phyloP scores from a whole-genome alignment of 129 eudicot species.

The Tanacetum coccineum region DNA sequence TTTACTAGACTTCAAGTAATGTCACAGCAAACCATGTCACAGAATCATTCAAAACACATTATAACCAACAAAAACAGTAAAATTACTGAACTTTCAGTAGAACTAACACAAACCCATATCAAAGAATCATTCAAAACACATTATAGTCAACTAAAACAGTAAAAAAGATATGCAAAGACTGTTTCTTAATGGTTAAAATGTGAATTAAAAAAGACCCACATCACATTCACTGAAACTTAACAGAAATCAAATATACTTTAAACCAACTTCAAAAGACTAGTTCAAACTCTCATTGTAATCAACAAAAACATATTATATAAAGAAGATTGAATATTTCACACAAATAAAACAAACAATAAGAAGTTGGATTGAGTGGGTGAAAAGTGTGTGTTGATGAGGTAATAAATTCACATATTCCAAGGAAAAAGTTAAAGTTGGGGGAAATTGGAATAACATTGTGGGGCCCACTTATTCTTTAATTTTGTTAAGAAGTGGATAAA shows the following conservation, averaged over 20 bases:
- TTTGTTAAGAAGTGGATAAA: constrained; percentile 22
- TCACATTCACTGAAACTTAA: too few relatives aligned
- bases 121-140: constrained; percentile 21
- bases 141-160: constrained; percentile 19
- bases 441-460: constrained; percentile 29
- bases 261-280: background rate
- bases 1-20: background rate
- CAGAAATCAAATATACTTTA: too few relatives aligned
- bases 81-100: too few relatives aligned
- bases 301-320: constrained; percentile 6
- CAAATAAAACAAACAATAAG: constrained; percentile 15
- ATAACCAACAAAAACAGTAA: constrained; percentile 13
- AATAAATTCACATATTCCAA: constrained; percentile 36
- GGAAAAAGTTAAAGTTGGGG: constrained; percentile 43
- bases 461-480: constrained; percentile 29
- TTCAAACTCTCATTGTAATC: constrained; percentile 28
- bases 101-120: constrained; percentile 13
- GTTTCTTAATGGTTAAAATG: constrained; percentile 14
- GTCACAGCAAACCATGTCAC: constrained; percentile 10
- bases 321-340: background rate
- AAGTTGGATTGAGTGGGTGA: constrained; percentile 35
- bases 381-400: constrained; percentile 21
- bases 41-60: constrained; percentile 22
- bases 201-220: constrained; percentile 1
- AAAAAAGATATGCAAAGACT: constrained; percentile 13